Percentiles rank a stretch among this genome's conserved stretches.
These are phyloP conservation scores for Myxozyma vanderwaltii DNA, from an alignment of 805 yeast genomes.

Conservation along the genomic window DNA sequence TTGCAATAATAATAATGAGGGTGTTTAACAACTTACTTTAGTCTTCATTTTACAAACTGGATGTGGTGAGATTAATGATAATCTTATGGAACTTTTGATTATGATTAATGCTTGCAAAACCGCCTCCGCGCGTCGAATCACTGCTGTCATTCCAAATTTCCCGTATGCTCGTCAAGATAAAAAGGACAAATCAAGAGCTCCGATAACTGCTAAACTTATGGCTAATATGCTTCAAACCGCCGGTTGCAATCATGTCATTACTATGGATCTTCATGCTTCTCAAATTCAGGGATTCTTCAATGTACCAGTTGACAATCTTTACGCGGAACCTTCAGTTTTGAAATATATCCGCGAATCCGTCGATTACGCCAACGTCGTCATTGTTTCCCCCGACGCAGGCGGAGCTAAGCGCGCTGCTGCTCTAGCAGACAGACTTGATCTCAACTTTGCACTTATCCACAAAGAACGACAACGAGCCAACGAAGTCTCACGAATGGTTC, in stretches of 20 bases:
- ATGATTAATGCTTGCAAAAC: conserved; percentile 92
- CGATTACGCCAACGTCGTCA: conserved; percentile 60
- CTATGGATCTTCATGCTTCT: conserved; percentile 96
- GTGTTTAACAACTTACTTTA: neutral
- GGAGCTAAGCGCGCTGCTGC: conserved; percentile 98
- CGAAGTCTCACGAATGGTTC: conserved; percentile 91
- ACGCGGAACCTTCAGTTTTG: conserved; percentile 90
- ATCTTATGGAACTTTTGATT: conserved; percentile 81
- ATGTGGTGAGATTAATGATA: conserved; percentile 80
- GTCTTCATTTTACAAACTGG: conserved; percentile 63
- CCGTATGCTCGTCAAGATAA: conserved; percentile 98
- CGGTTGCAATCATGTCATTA: conserved; percentile 93
- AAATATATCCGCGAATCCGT: conserved; percentile 73
- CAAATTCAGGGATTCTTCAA: conserved; percentile 97
- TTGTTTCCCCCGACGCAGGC: conserved; percentile 98
- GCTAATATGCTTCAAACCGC: conserved; percentile 91
- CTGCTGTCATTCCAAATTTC: conserved; percentile 93
- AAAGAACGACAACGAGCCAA: conserved; percentile 95
- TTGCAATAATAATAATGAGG: no score
- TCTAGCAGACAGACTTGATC: conserved; percentile 86
- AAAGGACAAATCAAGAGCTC: conserved; percentile 94
- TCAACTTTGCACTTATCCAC: conserved; percentile 93
- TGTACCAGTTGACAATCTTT: conserved; percentile 92
- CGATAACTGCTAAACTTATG: conserved; percentile 90
- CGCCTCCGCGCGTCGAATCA: conserved; percentile 93